phyloP scores from a whole-genome alignment of 805 yeast genomes.

The Candida railenensis region DNA sequence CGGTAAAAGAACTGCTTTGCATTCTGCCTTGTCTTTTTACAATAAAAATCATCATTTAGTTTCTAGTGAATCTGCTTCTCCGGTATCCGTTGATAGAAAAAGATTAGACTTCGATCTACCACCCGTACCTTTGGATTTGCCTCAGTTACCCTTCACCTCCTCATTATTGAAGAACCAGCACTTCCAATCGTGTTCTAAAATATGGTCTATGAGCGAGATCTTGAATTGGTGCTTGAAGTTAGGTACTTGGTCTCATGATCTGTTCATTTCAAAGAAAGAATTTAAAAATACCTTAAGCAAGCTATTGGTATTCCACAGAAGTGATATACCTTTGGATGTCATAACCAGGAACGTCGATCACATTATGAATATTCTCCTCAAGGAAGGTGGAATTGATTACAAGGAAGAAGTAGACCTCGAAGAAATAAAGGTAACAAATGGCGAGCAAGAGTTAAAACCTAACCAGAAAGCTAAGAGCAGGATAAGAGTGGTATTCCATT shows the following conservation, averaged over 20 bases:
- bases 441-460: neutral
- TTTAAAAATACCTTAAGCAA: conserved; percentile 52
- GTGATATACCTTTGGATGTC: conserved; percentile 49
- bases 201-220: conserved; percentile 48
- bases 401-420: conserved; percentile 1
- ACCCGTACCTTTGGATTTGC: conserved; percentile 47
- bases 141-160: conserved; percentile 57
- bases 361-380: conserved; percentile 42
- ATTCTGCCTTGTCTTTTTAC: conserved; percentile 36
- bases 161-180: conserved; percentile 48
- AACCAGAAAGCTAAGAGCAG: neutral
- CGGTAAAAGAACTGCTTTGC: conserved; percentile 16
- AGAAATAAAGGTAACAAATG: conserved; percentile 6
- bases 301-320: conserved; percentile 49
- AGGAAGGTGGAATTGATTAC: conserved; percentile 36
- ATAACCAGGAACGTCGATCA: conserved; percentile 51
- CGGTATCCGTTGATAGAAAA: conserved; percentile 7
- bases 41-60: conserved; percentile 20
- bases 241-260: conserved; percentile 53
- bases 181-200: conserved; percentile 44
- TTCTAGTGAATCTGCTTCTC: conserved; percentile 15
- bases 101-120: conserved; percentile 33
- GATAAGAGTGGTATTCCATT: conserved; percentile 16
- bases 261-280: conserved; percentile 48
- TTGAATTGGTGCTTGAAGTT: conserved; percentile 56